phyloP scores from a whole-genome alignment of 163 green algal genomes.

The Scenedesmus sp. region DNA sequence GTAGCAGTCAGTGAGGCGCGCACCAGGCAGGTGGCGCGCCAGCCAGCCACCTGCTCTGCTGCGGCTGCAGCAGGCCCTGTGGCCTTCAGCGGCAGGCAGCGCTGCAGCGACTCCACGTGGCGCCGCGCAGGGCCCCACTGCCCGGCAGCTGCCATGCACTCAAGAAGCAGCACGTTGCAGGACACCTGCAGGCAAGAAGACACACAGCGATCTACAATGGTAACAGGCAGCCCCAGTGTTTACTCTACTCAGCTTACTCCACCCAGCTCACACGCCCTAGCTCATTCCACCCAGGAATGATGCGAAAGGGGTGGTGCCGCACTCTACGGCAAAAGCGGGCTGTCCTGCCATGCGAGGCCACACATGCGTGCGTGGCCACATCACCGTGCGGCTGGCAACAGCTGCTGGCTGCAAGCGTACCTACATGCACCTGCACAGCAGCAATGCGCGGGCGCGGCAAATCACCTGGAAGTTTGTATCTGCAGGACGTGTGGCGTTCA shows the following conservation, averaged over 20 bases:
- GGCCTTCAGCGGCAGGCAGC: constrained; percentile 47
- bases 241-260: too few relatives aligned
- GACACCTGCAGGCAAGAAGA: constrained; percentile 57
- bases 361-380: background rate
- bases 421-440: background rate
- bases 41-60: constrained; percentile 54
- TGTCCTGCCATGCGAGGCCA: background rate
- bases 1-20: constrained; percentile 1
- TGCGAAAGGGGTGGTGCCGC: too few relatives aligned
- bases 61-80: constrained; percentile 34
- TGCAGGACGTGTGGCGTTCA: constrained; percentile 57
- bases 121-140: constrained; percentile 56
- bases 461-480: constrained; percentile 66
- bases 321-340: too few relatives aligned
- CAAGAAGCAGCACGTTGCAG: constrained; percentile 63
- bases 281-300: too few relatives aligned
- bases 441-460: background rate
- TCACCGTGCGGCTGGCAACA: background rate
- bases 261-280: too few relatives aligned
- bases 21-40: constrained; percentile 61
- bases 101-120: constrained; percentile 50
- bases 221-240: too few relatives aligned
- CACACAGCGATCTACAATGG: background rate
- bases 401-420: too few relatives aligned
- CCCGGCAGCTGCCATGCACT: constrained; percentile 56